Base-by-base conservation (phyloP, 1,284 basidiomycete genomes). In the Coniferiporia weirii region DNA sequence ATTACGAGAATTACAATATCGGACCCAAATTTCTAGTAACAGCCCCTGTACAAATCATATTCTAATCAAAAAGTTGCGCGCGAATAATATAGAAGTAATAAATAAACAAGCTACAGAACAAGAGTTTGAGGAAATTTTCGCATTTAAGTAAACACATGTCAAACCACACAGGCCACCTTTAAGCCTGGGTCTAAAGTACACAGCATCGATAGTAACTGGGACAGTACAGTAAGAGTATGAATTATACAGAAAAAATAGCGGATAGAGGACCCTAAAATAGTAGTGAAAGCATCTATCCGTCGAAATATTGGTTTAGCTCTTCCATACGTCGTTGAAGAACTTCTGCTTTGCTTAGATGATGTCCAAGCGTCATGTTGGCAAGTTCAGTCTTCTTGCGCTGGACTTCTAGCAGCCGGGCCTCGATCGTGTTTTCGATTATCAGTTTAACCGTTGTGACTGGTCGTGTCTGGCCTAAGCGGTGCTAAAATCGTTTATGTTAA, bases 301-400 rank as follows among this genome's bases (percentile, higher is more conserved):
- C 73, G 68, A 92, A 91, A 56, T 92, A 73, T 69, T 87, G 81
- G 62, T 81, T 80, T 63, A 93, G 78, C 68, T 93, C 91, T 66
- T 92, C 91, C 79, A 94, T 79, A 63, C 91, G 87, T 59, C 91
- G 85, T 65, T 89, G 84, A 71, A 91, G 75, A 66, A 95, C 75
- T 67, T 95, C 93, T 45, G 89, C 82, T 69, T 93, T 92, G 74
- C 81, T 91, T 72, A 90, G 82, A 67, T 81, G 85, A 64, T 89
- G 82, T 52, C 89, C 89, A 57, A 96, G 79, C 0, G 92, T 93
- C 82, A 96, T 84, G 66, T 95, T 92, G 35, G 93, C 95, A 52
- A 99, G 77, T 65, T 89, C 91, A 3, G 89, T 93, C 78, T 99
- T 99, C 77, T 95, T 93, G 71, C 82, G 82, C 76, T 99, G 97